Evolutionary conservation across 169 alveolate genomes (phyloP), one percentile per base, ranked within the genome.

Genomic region (Haemoproteus tartakovskyi): DNA sequence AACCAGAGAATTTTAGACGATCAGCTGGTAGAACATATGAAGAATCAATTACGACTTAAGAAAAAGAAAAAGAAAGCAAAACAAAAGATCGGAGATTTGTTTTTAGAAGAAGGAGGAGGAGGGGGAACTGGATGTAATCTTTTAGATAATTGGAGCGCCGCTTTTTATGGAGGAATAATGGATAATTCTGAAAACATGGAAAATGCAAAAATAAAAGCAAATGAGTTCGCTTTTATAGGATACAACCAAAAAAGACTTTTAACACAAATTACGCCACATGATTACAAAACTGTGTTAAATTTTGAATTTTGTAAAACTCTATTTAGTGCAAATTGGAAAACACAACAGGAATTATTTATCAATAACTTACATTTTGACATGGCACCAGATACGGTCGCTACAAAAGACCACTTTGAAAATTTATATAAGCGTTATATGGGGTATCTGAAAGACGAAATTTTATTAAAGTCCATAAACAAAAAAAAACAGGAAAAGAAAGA

Each of bases 181-280:
- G n/a, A n/a, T n/a, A n/a, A n/a, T n/a, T n/a, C n/a, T n/a, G n/a
- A n/a, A n/a, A n/a, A n/a, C 14, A 40, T 16, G 3, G 82, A 67
- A 18, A 37, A 45, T 16, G 82, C 62, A 40, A 36, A 46, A 21
- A 26, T 67, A 22, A 67, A 52, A 45, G 82, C 82, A 12, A 67
- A 56, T 47, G 82, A 67, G 36, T 67, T 38, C 27, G 62, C 82
- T 18, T 67, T 67, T 40, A 67, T 67, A 51, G 82, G 82, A 5
- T 67, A 67, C 54, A 67, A 67, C 36, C 82, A 67, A 33, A 67
- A 47, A 33, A 51, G 82, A 36, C 41, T 67, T 11, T 33, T 67
- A 12, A 67, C 82, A 3, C 82, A 67, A 29, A 40, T 67, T 33
- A 67, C 82, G 24, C 82, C 82, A 16, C 54, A 67, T n/a, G 82